phyloP scores from a whole-genome alignment of 768 basidiomycete species.

The Mycena maculata region DNA sequence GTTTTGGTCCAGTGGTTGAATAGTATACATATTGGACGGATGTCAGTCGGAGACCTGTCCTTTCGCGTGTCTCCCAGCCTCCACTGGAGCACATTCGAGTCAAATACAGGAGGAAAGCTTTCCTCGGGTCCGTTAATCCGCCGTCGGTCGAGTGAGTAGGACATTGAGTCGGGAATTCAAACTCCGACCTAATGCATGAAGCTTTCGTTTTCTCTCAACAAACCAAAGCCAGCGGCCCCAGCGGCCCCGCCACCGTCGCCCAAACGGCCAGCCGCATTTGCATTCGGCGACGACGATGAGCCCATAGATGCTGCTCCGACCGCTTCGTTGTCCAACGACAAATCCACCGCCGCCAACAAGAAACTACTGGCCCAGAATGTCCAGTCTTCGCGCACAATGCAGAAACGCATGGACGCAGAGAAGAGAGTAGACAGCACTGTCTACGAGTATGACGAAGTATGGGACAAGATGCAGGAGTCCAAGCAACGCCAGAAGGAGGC shows the following conservation, averaged over 20 bases:
- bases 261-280: constrained; percentile 72
- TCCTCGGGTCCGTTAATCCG: constrained; percentile 93
- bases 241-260: constrained; percentile 58
- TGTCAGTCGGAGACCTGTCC: constrained; percentile 68
- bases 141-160: constrained; percentile 88
- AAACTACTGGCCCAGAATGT: constrained; percentile 68
- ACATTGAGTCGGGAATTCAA: constrained; percentile 46
- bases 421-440: constrained; percentile 83
- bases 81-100: constrained; percentile 50
- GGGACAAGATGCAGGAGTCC: constrained; percentile 93
- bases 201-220: constrained; percentile 87
- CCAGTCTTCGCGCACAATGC: constrained; percentile 70
- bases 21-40: constrained; percentile 86
- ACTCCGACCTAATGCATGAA: constrained; percentile 68
- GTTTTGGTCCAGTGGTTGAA: background rate
- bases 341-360: constrained; percentile 61
- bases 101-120: constrained; percentile 74
- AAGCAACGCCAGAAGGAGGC: constrained; percentile 78
- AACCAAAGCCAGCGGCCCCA: constrained; percentile 65
- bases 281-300: constrained; percentile 73
- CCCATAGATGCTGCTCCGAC: constrained; percentile 61
- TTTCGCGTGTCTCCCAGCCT: constrained; percentile 54
- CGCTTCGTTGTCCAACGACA: constrained; percentile 47
- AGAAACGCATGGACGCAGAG: constrained; percentile 83
- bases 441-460: constrained; percentile 96